Evolutionary conservation across 148 eudicot genomes (phyloP).

Genomic region (Vaccinium darrowii): DNA sequence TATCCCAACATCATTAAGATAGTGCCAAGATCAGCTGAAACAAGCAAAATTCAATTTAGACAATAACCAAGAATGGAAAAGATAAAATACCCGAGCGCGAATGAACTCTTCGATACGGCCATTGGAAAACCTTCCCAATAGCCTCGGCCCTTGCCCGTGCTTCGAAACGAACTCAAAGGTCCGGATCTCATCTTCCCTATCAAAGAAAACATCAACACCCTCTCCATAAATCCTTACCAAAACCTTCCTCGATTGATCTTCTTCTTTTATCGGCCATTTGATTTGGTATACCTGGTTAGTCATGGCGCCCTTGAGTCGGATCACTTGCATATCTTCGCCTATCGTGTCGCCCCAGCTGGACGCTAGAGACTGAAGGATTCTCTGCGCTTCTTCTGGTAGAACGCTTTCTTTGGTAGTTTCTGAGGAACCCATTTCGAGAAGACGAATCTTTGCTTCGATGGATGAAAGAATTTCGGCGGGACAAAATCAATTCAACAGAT

Average conservation of each 20-base stretch:
- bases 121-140: conserved; percentile 66
- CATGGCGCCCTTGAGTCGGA: conserved; percentile 84
- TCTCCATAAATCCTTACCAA: conserved; percentile 80
- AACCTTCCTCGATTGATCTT: conserved; percentile 55
- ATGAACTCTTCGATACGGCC: conserved; percentile 91
- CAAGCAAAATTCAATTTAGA: background rate
- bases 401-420: conserved; percentile 26
- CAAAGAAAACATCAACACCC: conserved; percentile 79
- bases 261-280: conserved; percentile 62
- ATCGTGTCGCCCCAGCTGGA: conserved; percentile 59
- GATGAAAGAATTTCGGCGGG: background rate
- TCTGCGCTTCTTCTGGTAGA: conserved; percentile 63
- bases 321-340: conserved; percentile 59
- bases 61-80: background rate
- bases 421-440: conserved; percentile 38
- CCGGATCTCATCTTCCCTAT: conserved; percentile 67
- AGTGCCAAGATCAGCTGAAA: background rate
- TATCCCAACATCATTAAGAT: background rate
- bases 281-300: conserved; percentile 88
- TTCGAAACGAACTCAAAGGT: conserved; percentile 86
- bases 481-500: too few species aligned
- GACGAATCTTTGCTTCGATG: background rate
- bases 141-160: conserved; percentile 75
- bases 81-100: conserved; percentile 62
- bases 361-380: conserved; percentile 57